Percentiles rank a stretch among this genome's conserved stretches.
phyloP scores from a whole-genome alignment of 1,284 basidiomycete species.

The Golubevia sp. region DNA sequence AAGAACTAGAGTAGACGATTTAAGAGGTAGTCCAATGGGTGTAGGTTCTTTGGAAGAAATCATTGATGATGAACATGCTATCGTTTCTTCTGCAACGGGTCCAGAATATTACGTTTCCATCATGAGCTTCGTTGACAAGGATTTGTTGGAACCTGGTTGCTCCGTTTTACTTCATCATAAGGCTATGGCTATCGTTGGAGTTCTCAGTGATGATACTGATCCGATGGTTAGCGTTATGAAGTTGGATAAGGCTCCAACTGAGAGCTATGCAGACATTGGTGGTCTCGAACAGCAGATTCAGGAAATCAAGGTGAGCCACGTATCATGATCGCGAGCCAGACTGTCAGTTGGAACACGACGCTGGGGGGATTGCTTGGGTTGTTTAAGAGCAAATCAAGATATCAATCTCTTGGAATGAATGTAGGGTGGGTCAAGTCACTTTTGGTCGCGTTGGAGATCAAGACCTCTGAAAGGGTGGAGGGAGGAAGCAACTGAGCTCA shows the following conservation, averaged over 20 bases:
- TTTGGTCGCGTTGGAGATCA: too few species aligned
- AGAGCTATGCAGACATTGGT: constrained; percentile 98
- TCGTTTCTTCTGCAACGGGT: constrained; percentile 90
- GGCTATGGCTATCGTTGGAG: constrained; percentile 91
- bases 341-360: too few species aligned
- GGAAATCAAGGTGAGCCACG: constrained; percentile 95
- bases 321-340: too few species aligned
- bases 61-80: constrained; percentile 99
- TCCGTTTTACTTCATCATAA: constrained; percentile 95
- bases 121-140: constrained; percentile 99
- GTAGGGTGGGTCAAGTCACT: too few species aligned
- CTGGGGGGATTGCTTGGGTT: too few species aligned
- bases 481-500: too few species aligned
- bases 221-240: constrained; percentile 99
- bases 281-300: constrained; percentile 96
- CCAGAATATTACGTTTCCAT: constrained; percentile 98
- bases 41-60: constrained; percentile 98
- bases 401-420: too few species aligned
- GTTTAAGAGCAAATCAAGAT: too few species aligned
- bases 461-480: too few species aligned
- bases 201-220: constrained; percentile 94
- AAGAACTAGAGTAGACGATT: constrained; percentile 87
- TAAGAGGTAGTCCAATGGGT: constrained; percentile 93
- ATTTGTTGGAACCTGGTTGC: constrained; percentile 93
- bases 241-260: constrained; percentile 89